Conservation (phyloP, 257 asterid species). For the Solanum pinnatisectum region DNA sequence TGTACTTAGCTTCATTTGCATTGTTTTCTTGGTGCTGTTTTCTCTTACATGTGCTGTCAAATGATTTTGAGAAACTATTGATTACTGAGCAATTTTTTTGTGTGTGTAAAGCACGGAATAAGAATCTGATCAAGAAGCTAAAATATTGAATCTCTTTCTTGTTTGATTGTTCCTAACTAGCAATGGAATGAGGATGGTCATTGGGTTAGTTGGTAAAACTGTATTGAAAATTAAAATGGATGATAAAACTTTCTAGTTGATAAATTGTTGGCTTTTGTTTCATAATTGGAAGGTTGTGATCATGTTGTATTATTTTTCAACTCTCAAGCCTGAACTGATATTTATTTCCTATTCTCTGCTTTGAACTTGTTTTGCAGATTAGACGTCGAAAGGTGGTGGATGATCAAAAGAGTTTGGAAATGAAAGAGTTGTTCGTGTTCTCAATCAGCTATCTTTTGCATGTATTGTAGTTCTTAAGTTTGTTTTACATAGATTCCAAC, state of each 20-base stretch:
- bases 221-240: not conserved
- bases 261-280: not conserved
- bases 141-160: not conserved
- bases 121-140: not conserved
- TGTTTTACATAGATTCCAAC: slow-evolving; percentile 10
- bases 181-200: not conserved
- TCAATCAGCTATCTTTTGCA: slow-evolving; percentile 44
- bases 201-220: not conserved
- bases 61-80: not conserved
- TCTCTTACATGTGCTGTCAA: not conserved
- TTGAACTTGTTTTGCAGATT: slow-evolving; percentile 35
- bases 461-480: slow-evolving; percentile 48
- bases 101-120: not conserved
- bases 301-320: not conserved
- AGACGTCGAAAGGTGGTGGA: slow-evolving; percentile 48
- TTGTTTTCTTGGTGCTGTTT: not conserved
- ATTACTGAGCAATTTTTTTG: not conserved
- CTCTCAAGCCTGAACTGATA: not conserved
- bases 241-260: not conserved
- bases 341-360: not conserved
- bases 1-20: not conserved
- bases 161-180: not conserved
- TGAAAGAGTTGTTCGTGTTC: slow-evolving; percentile 48
- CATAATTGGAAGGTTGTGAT: not conserved
- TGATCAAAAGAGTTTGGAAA: slow-evolving; percentile 54